Conservation (phyloP, 129 eudicot genomes). For the Arctium lappa region DNA sequence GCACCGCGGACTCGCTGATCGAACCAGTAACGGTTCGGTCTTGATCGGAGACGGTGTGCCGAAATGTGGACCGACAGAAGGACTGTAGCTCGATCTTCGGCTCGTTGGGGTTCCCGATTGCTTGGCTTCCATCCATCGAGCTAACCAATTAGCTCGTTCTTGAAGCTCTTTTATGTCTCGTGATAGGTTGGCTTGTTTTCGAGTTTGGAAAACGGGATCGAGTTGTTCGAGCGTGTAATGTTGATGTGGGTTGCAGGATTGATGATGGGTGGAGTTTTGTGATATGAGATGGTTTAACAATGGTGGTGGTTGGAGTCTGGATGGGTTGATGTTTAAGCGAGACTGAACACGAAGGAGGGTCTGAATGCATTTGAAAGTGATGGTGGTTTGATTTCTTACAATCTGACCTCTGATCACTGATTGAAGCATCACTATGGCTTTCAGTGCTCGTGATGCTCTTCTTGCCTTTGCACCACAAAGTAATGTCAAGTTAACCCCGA, state of each 20-base stretch:
- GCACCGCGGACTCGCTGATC: constrained; percentile 52
- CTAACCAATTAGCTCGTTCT: constrained; percentile 42
- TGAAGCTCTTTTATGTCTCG: constrained; percentile 40
- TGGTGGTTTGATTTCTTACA: constrained; percentile 58
- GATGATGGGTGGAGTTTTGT: not conserved
- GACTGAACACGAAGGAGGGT: constrained; percentile 61
- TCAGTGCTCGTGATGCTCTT: constrained; percentile 53
- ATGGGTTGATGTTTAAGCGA: constrained; percentile 30
- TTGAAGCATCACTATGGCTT: constrained; percentile 72
- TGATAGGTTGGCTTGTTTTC: constrained; percentile 28
- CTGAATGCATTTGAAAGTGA: constrained; percentile 62
- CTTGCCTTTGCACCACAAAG: constrained; percentile 46
- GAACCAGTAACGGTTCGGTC: constrained; percentile 30
- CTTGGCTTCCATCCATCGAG: constrained; percentile 40
- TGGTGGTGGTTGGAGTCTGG: constrained; percentile 20
- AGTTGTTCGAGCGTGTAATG: constrained; percentile 46
- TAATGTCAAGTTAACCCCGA: not conserved
- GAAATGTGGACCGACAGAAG: not conserved
- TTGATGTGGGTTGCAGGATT: not conserved
- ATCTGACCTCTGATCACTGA: constrained; percentile 72
- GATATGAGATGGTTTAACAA: constrained; percentile 39
- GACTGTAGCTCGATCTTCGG: constrained; percentile 22
- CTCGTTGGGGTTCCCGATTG: constrained; percentile 31
- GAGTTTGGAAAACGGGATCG: constrained; percentile 42
- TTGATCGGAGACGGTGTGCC: constrained; percentile 37